phyloP scores from a whole-genome alignment of 1,284 basidiomycete genomes.

The Apiotrichum laibachii region DNA sequence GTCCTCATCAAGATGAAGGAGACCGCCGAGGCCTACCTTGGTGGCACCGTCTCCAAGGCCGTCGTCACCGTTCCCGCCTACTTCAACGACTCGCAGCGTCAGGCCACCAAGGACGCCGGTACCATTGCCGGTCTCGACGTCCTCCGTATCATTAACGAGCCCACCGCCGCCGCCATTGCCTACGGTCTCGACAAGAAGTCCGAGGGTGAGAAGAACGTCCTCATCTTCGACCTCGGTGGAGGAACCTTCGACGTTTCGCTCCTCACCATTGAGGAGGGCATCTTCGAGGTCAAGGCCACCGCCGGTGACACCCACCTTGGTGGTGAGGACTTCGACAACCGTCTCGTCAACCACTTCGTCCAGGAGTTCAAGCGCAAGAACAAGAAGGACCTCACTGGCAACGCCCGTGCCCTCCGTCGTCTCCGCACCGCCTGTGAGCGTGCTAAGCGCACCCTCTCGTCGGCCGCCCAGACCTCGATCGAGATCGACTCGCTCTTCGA shows the following conservation, averaged over 20 bases:
- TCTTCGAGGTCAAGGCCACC: constrained; percentile 95
- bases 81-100: constrained; percentile 99
- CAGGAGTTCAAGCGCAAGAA: constrained; percentile 98
- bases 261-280: constrained; percentile 92
- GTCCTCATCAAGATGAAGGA: constrained; percentile 98
- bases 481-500: constrained; percentile 98
- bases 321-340: constrained; percentile 99
- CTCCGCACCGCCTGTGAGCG: constrained; percentile 97
- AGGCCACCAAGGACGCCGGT: constrained; percentile 98
- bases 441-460: constrained; percentile 97
- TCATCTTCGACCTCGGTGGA: constrained; percentile 97
- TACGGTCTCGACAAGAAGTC: constrained; percentile 96
- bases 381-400: constrained; percentile 84
- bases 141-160: constrained; percentile 98
- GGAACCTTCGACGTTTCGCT: constrained; percentile 99
- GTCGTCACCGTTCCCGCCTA: constrained; percentile 98
- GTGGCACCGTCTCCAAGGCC: constrained; percentile 93
- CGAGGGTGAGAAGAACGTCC: constrained; percentile 87
- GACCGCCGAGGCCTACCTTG: constrained; percentile 96
- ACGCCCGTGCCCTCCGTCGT: constrained; percentile 94
- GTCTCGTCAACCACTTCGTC: constrained; percentile 85
- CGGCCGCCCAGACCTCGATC: constrained; percentile 92
- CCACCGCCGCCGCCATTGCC: constrained; percentile 90
- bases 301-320: constrained; percentile 98
- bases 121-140: constrained; percentile 94